Conservation (phyloP, 306 rosid species). For the Aeschynomene evenia region DNA sequence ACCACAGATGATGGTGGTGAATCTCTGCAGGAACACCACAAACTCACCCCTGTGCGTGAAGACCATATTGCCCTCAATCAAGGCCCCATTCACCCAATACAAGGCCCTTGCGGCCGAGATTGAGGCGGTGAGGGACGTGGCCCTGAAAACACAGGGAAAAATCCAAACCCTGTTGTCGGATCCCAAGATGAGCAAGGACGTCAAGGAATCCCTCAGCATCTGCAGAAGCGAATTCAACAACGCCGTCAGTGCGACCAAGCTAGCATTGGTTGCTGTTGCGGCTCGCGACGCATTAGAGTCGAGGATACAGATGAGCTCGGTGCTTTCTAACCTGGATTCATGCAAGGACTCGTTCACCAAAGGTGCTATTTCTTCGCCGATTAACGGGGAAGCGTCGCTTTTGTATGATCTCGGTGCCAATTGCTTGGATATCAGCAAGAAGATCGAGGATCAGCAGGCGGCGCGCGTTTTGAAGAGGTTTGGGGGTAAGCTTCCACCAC, state of each 20-base stretch:
- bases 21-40: neutral
- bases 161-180: neutral
- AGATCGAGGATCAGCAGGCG: neutral
- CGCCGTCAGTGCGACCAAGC: no score
- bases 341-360: neutral
- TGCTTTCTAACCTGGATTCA: neutral
- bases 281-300: neutral
- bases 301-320: neutral
- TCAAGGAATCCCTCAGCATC: no score
- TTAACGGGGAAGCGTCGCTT: neutral
- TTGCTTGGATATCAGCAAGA: neutral
- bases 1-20: neutral
- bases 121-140: neutral
- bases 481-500: neutral
- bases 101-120: neutral
- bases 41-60: neutral
- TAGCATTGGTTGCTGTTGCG: no score
- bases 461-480: neutral
- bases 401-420: neutral
- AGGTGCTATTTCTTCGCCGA: no score
- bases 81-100: neutral
- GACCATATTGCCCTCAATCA: neutral
- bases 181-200: no score
- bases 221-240: no score
- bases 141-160: accelerated